Evolutionary conservation across 768 basidiomycete species (phyloP).

Genomic region (Pleurotus salmoneostramineus): DNA sequence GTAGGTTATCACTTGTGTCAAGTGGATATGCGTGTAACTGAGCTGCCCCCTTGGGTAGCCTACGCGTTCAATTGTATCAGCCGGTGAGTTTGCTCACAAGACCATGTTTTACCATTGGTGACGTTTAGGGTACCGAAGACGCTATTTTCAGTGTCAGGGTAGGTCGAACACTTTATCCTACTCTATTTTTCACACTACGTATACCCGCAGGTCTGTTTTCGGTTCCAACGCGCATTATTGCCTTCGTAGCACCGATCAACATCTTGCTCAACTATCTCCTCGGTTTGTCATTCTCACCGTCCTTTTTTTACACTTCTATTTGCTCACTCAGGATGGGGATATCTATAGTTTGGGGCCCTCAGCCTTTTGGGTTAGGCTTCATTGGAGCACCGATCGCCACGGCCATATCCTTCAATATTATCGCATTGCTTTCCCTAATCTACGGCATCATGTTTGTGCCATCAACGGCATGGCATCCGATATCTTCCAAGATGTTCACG

Average conservation of each 20-base stretch:
- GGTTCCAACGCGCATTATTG: constrained; percentile 78
- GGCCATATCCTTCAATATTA: constrained; percentile 51
- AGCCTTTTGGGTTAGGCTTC: constrained; percentile 59
- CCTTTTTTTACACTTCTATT: not conserved
- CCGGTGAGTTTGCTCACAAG: constrained; percentile 19
- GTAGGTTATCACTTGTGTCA: constrained; percentile 16
- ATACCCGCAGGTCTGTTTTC: constrained; percentile 49
- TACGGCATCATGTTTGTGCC: not conserved
- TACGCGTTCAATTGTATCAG: constrained; percentile 50
- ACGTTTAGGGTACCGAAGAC: constrained; percentile 26
- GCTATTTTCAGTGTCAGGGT: constrained; percentile 86
- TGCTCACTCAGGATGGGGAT: too few species aligned
- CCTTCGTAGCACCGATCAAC: constrained; percentile 85
- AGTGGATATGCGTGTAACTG: not conserved
- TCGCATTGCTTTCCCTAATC: not conserved
- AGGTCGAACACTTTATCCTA: not conserved
- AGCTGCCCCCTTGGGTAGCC: constrained; percentile 21
- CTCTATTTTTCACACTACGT: not conserved
- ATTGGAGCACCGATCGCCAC: constrained; percentile 72
- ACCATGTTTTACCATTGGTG: not conserved
- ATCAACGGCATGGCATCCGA: not conserved
- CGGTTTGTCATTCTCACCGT: constrained; percentile 36
- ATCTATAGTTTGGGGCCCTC: constrained; percentile 54
- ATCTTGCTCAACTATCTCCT: constrained; percentile 78
- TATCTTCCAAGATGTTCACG: not conserved